phyloP scores from a whole-genome alignment of 208 protist genomes.

The Trypanosoma cruzi region DNA sequence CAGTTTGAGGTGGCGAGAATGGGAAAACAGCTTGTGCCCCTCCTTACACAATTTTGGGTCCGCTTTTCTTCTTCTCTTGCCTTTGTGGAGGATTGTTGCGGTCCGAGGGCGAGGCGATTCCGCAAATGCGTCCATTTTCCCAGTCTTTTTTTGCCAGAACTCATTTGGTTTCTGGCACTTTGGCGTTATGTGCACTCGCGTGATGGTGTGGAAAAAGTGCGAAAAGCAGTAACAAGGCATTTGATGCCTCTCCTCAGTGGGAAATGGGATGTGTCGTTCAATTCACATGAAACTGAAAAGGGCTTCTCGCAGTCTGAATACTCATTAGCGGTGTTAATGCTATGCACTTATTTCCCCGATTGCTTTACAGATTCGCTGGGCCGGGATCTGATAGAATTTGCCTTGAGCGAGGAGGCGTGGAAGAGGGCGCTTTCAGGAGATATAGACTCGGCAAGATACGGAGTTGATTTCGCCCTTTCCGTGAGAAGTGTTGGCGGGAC shows the following conservation, averaged over 20 bases:
- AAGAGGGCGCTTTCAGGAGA: conserved; percentile 3
- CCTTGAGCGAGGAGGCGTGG: conserved; percentile 13
- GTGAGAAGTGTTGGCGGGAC: conserved; percentile 7
- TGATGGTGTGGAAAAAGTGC: conserved; percentile 27
- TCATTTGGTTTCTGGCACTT: conserved; percentile 27
- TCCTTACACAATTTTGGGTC: conserved; percentile 66
- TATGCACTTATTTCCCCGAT: conserved; percentile 25
- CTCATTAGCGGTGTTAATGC: conserved; percentile 12
- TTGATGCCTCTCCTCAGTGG: conserved; percentile 30
- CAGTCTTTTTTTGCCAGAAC: conserved; percentile 19
- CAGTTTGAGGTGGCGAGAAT: conserved; percentile 76
- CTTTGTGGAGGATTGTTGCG: conserved; percentile 30
- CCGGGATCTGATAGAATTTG: conserved; percentile 3
- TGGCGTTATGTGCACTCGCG: conserved; percentile 1
- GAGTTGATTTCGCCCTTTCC: conserved; percentile 17
- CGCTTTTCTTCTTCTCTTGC: conserved; percentile 41
- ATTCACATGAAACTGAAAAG: background rate
- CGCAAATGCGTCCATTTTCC: conserved; percentile 6
- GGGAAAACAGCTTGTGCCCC: conserved; percentile 65
- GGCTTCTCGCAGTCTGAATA: conserved; percentile 10
- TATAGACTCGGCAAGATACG: conserved; percentile 22
- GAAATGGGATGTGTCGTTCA: background rate
- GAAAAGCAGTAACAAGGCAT: conserved; percentile 22
- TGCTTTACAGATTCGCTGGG: background rate
- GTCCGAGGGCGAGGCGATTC: conserved; percentile 8